Percentiles rank a stretch among this genome's conserved stretches.
Evolutionary conservation across 176 grass and related monocot species (phyloP).

Genomic region (Avena sativa): DNA sequence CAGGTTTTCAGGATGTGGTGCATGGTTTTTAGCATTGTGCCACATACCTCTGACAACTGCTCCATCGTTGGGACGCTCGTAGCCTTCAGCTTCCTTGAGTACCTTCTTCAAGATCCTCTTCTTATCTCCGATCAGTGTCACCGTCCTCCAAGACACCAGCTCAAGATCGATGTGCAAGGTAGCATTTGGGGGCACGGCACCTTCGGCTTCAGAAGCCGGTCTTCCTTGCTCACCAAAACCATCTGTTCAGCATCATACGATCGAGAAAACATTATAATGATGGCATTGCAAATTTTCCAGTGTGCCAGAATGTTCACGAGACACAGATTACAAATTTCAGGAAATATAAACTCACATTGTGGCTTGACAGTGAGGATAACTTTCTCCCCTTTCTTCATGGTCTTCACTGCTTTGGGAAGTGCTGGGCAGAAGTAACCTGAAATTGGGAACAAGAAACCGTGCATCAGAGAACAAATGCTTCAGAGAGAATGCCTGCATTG

Average conservation of each 20-base stretch:
- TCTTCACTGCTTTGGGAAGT: slow-evolving; percentile 73
- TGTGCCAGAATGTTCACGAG: not conserved
- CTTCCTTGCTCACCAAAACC: slow-evolving; percentile 85
- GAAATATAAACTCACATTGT: slow-evolving; percentile 62
- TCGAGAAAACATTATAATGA: not conserved
- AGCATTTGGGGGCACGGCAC: slow-evolving; percentile 61
- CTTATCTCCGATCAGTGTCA: slow-evolving; percentile 74
- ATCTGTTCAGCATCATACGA: slow-evolving; percentile 50
- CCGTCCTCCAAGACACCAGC: slow-evolving; percentile 74
- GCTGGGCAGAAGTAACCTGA: slow-evolving; percentile 79
- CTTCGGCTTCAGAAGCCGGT: slow-evolving; percentile 51
- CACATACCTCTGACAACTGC: slow-evolving; percentile 77
- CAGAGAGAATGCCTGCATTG: not conserved
- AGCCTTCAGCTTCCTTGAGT: slow-evolving; percentile 81
- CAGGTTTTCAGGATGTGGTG: too few species aligned
- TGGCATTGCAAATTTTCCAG: not conserved
- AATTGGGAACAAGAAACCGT: not conserved
- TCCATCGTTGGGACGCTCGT: slow-evolving; percentile 82
- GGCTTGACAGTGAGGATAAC: slow-evolving; percentile 81
- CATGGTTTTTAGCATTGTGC: not conserved
- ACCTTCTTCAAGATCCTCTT: slow-evolving; percentile 90
- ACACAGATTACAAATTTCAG: not conserved
- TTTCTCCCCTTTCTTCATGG: slow-evolving; percentile 87
- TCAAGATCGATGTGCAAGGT: slow-evolving; percentile 64
- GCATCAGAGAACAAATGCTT: not conserved